phyloP scores from a whole-genome alignment of 169 alveolate genomes.

The Babesia microti region DNA sequence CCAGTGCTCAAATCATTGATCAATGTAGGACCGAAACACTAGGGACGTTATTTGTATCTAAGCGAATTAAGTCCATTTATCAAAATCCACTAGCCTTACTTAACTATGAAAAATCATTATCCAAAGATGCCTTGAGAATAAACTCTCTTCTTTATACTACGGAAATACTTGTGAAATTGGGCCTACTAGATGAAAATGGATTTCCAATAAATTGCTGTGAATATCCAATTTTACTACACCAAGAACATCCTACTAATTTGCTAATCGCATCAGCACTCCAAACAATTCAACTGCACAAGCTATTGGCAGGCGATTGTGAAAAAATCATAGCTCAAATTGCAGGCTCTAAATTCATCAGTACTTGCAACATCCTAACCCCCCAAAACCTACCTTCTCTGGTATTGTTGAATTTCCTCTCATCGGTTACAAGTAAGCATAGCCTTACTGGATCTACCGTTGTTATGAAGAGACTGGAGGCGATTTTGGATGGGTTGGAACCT shows the following conservation, averaged over 20 bases:
- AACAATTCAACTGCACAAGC: constrained; percentile 11
- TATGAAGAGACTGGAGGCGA: constrained; percentile 14
- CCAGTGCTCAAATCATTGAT: no score
- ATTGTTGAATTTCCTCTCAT: constrained; percentile 11
- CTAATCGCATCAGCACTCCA: constrained; percentile 36
- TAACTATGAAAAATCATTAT: constrained; percentile 4
- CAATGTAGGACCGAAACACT: no score
- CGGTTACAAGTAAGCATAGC: constrained; percentile 12
- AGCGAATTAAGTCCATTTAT: constrained; percentile 34
- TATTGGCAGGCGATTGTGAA: constrained; percentile 2
- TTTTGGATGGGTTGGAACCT: no score
- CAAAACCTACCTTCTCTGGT: constrained; percentile 3
- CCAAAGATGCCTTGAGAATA: constrained; percentile 1
- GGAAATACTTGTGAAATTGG: constrained; percentile 49
- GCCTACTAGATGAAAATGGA: constrained; percentile 50
- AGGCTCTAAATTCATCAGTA: no score
- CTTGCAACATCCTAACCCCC: no score
- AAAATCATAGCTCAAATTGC: no score
- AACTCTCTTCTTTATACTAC: constrained; percentile 9
- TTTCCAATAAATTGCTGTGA: constrained; percentile 48
- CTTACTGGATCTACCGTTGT: constrained; percentile 20
- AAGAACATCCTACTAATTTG: constrained; percentile 46
- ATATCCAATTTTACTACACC: constrained; percentile 43
- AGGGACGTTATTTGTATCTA: no score
- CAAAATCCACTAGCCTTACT: constrained; percentile 15